Evolutionary conservation across 305 asterid genomes (phyloP), one percentile per base, ranked within the genome.

Genomic region (Plantago lanceolata): DNA sequence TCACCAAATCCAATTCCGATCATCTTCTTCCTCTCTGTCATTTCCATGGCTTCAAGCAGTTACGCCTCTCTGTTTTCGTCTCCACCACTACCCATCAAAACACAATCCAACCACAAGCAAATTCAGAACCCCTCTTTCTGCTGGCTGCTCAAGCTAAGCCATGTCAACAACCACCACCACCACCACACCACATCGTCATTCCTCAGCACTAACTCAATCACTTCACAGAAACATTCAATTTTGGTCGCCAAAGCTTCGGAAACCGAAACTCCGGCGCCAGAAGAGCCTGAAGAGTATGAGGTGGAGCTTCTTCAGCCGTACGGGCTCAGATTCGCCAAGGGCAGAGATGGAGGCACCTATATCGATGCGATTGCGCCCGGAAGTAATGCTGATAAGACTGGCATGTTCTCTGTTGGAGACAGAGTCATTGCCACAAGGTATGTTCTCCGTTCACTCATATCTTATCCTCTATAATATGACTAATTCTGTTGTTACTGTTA

Each of bases 321-420:
- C 48, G 97, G 97, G n/a, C 59, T 93, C 29, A 93, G 68, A 66
- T 93, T 93, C 56, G 68, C 85, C 1, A 93, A 93, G 78, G 97
- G 97, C 1, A 82, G 94, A 80, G 97, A 93, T 69, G 97, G 97
- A 21, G 96, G 96, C 8, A 93, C 94, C 66, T 93, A 89, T 57
- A 89, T 93, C 53, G 97, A 93, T 61, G 99, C 96, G 71, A 87
- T 93, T 85, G 95, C 95, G 4, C 82, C 87, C 0, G 96, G 97
- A 0, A 87, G 92, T 26, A 72, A 73, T 5, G 97, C 95, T 49
- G 94, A 93, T 75, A 75, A 84, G 73, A 73, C 90, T 50, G 97
- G 97, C 17, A 69, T 61, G 78, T 85, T 93, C 81, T 66, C 88
- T 11, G 97, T 93, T 20, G 99, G 97, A 18, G 99, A 93, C 78